Evolutionary conservation across 148 eudicot species (phyloP).

Genomic region (Silene uniflora): DNA sequence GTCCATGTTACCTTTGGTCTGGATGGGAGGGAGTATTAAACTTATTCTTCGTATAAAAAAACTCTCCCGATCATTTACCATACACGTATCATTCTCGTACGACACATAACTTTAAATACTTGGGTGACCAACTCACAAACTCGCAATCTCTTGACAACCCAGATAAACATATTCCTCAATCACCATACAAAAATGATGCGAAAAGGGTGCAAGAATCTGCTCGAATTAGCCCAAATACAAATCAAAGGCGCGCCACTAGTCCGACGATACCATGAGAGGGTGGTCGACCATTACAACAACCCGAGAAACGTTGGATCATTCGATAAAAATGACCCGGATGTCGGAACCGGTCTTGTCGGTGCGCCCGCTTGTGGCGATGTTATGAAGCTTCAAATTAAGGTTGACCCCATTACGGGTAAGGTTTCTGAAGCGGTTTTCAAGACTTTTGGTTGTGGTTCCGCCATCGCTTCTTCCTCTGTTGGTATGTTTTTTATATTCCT

Average conservation of each 20-base stretch:
- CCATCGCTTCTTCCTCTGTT: constrained; percentile 90
- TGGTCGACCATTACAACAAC: constrained; percentile 87
- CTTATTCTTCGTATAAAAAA: too few relatives aligned
- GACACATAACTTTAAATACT: too few relatives aligned
- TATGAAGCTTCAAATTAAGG: constrained; percentile 90
- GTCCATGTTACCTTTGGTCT: too few relatives aligned
- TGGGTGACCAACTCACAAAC: too few relatives aligned
- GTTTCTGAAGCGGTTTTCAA: constrained; percentile 83
- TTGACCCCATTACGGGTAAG: constrained; percentile 76
- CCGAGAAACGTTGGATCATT: constrained; percentile 90
- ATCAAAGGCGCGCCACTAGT: constrained; percentile 11
- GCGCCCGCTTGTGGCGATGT: constrained; percentile 99
- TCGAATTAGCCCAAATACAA: constrained; percentile 29
- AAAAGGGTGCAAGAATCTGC: constrained; percentile 28
- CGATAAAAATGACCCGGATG: constrained; percentile 71
- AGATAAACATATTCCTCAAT: too few relatives aligned
- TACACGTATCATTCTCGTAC: too few relatives aligned
- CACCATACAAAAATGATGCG: constrained; percentile 26
- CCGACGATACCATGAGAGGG: constrained; percentile 79
- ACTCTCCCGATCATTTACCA: too few relatives aligned
- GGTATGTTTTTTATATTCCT: constrained; percentile 34
- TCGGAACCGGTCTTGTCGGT: constrained; percentile 95
- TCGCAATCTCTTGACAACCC: too few relatives aligned
- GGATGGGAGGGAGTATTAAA: too few relatives aligned
- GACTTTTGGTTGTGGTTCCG: constrained; percentile 98